A percentile compares a stretch with the other conserved stretches of the same genome.
phyloP scores from a whole-genome alignment of 2,329 filamentous ascomycete species.

The Xylaria sp. region DNA sequence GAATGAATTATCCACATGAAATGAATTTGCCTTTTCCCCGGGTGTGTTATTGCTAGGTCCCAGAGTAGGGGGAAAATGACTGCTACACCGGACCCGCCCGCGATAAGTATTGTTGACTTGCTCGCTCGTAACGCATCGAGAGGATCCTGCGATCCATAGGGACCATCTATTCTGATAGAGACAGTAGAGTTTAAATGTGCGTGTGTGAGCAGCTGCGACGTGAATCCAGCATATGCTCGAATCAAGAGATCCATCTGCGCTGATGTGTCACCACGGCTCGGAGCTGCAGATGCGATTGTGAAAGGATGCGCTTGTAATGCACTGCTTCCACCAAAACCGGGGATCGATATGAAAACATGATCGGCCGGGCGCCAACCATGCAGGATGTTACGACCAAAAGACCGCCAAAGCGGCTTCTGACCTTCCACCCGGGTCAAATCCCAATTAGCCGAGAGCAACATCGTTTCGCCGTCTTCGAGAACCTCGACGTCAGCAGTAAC shows the following conservation, averaged over 20 bases:
- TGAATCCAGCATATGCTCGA: conserved; percentile 69
- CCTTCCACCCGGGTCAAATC: conserved; percentile 43
- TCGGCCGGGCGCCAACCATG: conserved; percentile 69
- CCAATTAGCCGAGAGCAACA: conserved; percentile 57
- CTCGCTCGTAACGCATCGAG: conserved; percentile 62
- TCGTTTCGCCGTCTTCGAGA: conserved; percentile 66
- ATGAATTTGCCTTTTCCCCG: conserved; percentile 52
- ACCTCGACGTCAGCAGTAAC: conserved; percentile 62
- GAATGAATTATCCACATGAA: conserved; percentile 70
- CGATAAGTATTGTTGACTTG: conserved; percentile 64
- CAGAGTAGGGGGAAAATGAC: conserved; percentile 70
- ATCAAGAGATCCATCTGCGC: conserved; percentile 66
- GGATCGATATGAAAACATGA: conserved; percentile 71
- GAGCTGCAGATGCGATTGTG: conserved; percentile 71
- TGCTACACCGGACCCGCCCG: conserved; percentile 72
- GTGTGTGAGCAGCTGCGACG: conserved; percentile 62
- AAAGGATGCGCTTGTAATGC: conserved; percentile 72
- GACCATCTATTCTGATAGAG: conserved; percentile 68
- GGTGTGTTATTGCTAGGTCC: conserved; percentile 53
- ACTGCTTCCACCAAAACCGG: conserved; percentile 62
- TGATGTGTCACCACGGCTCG: conserved; percentile 44
- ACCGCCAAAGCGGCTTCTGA: conserved; percentile 24
- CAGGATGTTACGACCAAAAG: conserved; percentile 51
- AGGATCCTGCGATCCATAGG: conserved; percentile 69
- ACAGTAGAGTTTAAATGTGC: conserved; percentile 58